Evolutionary conservation across 2,329 filamentous ascomycete species (phyloP), one percentile per base, ranked within the genome.

Genomic region (Tolypocladium amazonense): DNA sequence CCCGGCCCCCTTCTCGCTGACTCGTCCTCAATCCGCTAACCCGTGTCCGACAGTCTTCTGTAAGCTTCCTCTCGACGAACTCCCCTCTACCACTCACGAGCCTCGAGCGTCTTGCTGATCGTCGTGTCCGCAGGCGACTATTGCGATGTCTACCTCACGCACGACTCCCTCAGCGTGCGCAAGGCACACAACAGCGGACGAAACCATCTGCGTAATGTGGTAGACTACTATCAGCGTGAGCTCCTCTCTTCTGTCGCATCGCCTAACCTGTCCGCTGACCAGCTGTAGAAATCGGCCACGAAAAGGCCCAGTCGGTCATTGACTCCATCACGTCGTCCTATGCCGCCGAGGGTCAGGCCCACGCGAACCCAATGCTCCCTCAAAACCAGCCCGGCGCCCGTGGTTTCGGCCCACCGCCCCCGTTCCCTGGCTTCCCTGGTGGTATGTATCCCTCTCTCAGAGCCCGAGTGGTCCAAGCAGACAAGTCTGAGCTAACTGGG

Each of bases 81-180:
- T 61, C 20, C 23, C 6, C 18, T 15, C 62, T 33, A 12, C 6
- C 23, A 15, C 23, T 53, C 53, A 35, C 33, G 37, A 23, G 5
- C 55, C 37, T 25, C 39, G 37, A 39, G n/a, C 6, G 0, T 18
- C 11, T n/a, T 30, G 23, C 66, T 70, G 58, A 69, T 62, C 63
- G 81, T 76, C 27, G 30, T 23, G 15, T 27, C 27, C 6, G 58
- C 47, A 77, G 76, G 92, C 82, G 94, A 99, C 76, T 99, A 99
- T 78, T 99, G 94, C 84, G 94, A 99, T 88, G 94, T 99, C 76
- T 99, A 99, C 83, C 89, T 99, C 69, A 99, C 94, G 67, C 94
- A 99, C 83, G 94, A 99, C 82, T 96, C 92, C 54, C 97, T 97
- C 93, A 96, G 92, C 77, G 94, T 99, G 77, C 92, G 94, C 69